Evolutionary conservation across 371 early-diverging fungal species (phyloP), one percentile per base, ranked within the genome.

Genomic region (Lichtheimia ramosa): DNA sequence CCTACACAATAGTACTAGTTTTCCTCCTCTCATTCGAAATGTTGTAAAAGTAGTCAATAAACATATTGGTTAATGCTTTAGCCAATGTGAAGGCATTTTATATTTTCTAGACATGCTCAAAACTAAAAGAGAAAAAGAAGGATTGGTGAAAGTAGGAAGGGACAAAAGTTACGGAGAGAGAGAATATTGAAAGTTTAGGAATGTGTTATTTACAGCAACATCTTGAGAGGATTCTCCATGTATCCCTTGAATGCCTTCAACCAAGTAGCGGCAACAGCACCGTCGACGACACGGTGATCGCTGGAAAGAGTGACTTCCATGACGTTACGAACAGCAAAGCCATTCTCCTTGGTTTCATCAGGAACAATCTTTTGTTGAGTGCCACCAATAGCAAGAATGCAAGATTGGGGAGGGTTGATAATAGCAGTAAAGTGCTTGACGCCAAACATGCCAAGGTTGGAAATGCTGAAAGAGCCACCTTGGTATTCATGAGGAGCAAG

Each of bases 381-480:
- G 40, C 89, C 85, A 58, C 97, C 97, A 40, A 98, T 91, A 61
- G 97, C 96, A 61, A 98, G 82, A 62, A 98, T 98, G 66, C 92
- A 91, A 18, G 96, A 82, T 68, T 97, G 97, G 21, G 97, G 97
- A 40, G 96, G 96, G 86, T 97, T 97, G 83, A 98, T 95, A 71
- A 98, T 98, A 60, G 97, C 97, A 43, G 96, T 94, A 79, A 98
- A 98, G 74, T 91, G 85, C 63, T 86, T 84, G 73, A 97, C 85
- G 52, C 96, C 96, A 64, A 79, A 96, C 99, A 98, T 98, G 73
- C 99, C 99, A 64, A 98, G 83, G 86, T 98, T 98, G 66, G 96
- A 96, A 73, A 98, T 96, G 65, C 97, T 93, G 85, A 98, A 98
- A 54, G 93, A 85, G 43, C 99, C 99, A 65, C 84, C 87, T 81